Conservation (phyloP, 1,139 yeast genomes). For the Yamadazyma friedrichii region DNA sequence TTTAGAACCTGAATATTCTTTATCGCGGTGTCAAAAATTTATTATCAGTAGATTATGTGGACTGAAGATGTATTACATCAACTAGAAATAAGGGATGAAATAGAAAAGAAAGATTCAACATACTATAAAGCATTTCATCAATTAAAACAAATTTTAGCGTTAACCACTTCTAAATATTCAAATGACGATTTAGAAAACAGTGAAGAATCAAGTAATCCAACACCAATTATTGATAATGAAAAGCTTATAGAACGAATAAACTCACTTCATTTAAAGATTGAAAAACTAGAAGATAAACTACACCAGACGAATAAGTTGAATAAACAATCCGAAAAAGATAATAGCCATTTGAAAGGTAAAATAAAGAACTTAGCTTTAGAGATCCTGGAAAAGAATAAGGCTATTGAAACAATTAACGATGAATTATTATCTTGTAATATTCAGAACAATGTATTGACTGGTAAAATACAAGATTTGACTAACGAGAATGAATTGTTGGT, state of each 20-base stretch:
- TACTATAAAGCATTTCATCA: conserved; percentile 36
- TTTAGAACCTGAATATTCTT: no score
- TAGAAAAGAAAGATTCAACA: conserved; percentile 31
- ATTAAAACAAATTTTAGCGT: conserved; percentile 17
- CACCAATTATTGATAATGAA: conserved; percentile 14
- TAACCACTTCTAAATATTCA: not conserved
- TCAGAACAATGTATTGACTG: conserved; percentile 62
- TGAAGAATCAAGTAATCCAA: conserved; percentile 1
- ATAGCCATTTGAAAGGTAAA: conserved; percentile 25
- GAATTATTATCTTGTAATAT: conserved; percentile 69
- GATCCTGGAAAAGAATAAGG: conserved; percentile 50
- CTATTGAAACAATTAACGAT: conserved; percentile 65
- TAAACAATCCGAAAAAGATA: conserved; percentile 21
- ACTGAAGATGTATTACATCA: conserved; percentile 6
- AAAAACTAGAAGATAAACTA: conserved; percentile 20
- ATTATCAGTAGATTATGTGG: not conserved
- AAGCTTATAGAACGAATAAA: conserved; percentile 26
- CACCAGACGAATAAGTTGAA: conserved; percentile 14
- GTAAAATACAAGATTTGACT: conserved; percentile 26
- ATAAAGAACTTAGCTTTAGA: conserved; percentile 43
- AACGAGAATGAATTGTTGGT: conserved; percentile 55
- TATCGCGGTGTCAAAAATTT: not conserved
- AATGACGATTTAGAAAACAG: conserved; percentile 6
- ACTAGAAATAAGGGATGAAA: conserved; percentile 29
- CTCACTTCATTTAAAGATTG: conserved; percentile 22